Percentiles rank a stretch among this genome's conserved stretches.
Conservation (phyloP, 2,329 filamentous ascomycete species). For the Fusarium subtropicale region DNA sequence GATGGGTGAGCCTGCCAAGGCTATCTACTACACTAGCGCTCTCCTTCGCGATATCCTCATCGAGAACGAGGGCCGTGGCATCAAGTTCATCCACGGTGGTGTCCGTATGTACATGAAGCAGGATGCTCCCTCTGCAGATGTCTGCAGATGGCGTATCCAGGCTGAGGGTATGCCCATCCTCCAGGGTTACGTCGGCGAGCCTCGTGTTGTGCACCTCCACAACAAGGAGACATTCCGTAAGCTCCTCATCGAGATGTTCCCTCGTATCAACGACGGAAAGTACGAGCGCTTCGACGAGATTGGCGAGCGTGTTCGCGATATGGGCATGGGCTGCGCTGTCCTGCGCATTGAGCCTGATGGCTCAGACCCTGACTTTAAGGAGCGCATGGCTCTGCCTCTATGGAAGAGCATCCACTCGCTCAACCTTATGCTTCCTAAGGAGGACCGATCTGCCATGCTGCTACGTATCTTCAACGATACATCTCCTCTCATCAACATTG, state of each 20-base stretch:
- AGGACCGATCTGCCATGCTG: constrained; percentile 92
- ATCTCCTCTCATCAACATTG: constrained; percentile 81
- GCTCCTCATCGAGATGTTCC: constrained; percentile 96
- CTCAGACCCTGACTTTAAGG: constrained; percentile 68
- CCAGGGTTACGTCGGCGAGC: constrained; percentile 86
- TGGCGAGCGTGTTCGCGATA: constrained; percentile 80
- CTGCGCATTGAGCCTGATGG: constrained; percentile 83
- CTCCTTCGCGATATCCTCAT: constrained; percentile 86
- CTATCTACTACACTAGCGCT: constrained; percentile 93
- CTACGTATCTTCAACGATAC: constrained; percentile 91
- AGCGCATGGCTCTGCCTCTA: constrained; percentile 88
- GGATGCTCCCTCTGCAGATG: constrained; percentile 85
- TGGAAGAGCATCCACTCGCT: constrained; percentile 94
- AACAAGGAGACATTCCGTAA: constrained; percentile 83
- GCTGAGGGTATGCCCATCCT: constrained; percentile 92
- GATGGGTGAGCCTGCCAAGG: constrained; percentile 86
- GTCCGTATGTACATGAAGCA: constrained; percentile 99
- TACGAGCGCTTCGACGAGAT: constrained; percentile 87
- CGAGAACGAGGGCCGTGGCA: constrained; percentile 87
- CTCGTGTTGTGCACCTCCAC: constrained; percentile 78
- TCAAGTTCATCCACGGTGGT: constrained; percentile 96
- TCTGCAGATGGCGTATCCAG: constrained; percentile 95
- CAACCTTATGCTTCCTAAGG: constrained; percentile 98
- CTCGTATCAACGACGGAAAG: constrained; percentile 80
- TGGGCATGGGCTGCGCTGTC: constrained; percentile 92